Percentiles rank a stretch among this genome's conserved stretches.
Evolutionary conservation across 2,329 filamentous ascomycete species (phyloP).

Genomic region (Dactylellina haptotyla): DNA sequence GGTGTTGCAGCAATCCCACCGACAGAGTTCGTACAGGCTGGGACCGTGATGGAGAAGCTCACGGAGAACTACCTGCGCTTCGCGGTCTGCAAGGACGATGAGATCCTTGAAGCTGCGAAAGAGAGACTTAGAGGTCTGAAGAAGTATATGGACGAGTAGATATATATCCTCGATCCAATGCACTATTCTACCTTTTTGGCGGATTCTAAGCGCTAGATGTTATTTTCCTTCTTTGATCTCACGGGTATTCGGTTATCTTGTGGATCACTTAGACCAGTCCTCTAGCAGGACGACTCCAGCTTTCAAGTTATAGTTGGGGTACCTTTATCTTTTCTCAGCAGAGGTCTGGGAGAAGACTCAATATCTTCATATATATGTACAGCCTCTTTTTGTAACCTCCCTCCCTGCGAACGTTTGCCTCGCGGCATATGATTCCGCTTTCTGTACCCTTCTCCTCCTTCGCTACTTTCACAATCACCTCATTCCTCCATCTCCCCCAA

Average conservation of each 20-base stretch:
- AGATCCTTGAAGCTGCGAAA: conserved; percentile 82
- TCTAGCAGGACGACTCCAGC: too few species aligned
- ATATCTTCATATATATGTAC: conserved; percentile 40
- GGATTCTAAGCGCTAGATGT: neutral
- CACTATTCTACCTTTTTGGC: neutral
- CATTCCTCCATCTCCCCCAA: conserved; percentile 30
- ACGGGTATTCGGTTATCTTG: too few species aligned
- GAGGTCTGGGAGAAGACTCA: neutral
- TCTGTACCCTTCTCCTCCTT: conserved; percentile 14
- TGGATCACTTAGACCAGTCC: too few species aligned
- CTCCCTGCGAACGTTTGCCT: conserved; percentile 10
- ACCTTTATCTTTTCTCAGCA: neutral
- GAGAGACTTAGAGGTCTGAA: conserved; percentile 76
- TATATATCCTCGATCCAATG: conserved; percentile 2
- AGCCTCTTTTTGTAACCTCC: conserved; percentile 14
- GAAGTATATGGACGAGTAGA: conserved; percentile 69
- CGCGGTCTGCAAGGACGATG: conserved; percentile 94
- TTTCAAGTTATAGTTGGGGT: too few species aligned
- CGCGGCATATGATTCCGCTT: conserved; percentile 44
- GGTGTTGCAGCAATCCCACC: conserved; percentile 96
- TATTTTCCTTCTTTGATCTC: too few species aligned
- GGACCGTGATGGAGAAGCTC: conserved; percentile 74
- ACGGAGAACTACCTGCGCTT: conserved; percentile 87
- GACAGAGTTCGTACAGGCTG: conserved; percentile 93
- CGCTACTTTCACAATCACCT: conserved; percentile 33